Evolutionary conservation across 2,329 filamentous ascomycete genomes (phyloP).

Genomic region (Ceratocystis variospora): DNA sequence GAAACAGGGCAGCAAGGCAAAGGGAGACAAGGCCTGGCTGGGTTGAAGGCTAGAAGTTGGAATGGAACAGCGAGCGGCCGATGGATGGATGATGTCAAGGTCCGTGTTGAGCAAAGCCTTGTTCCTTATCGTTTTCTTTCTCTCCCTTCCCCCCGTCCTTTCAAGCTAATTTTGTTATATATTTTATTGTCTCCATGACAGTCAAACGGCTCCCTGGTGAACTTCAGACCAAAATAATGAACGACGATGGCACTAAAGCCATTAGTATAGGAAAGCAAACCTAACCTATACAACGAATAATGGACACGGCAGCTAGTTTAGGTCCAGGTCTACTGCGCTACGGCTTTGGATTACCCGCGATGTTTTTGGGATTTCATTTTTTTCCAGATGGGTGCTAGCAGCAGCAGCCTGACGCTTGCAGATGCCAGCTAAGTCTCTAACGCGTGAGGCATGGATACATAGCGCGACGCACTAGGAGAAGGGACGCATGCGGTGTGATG

Average conservation of each 20-base stretch:
- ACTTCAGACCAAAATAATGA: neutral
- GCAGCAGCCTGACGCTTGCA: neutral
- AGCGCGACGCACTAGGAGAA: neutral
- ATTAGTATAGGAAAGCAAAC: neutral
- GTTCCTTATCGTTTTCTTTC: neutral
- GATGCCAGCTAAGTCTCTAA: neutral
- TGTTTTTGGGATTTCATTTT: neutral
- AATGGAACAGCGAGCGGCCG: neutral
- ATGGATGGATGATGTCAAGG: neutral
- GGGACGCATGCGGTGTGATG: neutral
- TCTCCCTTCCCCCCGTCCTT: neutral
- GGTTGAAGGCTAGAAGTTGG: neutral
- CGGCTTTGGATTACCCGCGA: constrained; percentile 1
- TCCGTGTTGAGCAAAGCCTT: neutral
- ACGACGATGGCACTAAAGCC: neutral
- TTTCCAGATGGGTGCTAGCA: neutral
- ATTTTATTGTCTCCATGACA: neutral
- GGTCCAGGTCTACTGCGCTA: neutral
- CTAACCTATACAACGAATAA: neutral
- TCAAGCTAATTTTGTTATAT: neutral
- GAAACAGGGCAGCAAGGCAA: neutral
- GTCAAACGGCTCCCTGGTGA: neutral
- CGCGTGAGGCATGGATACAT: too few relatives aligned
- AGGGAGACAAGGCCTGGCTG: neutral
- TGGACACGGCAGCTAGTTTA: neutral